A percentile compares a stretch with the other conserved stretches of the same genome.
These are phyloP conservation scores for Domatiomyces globalis DNA, from an alignment of 2,329 filamentous ascomycete species.

Conservation along the genomic window DNA sequence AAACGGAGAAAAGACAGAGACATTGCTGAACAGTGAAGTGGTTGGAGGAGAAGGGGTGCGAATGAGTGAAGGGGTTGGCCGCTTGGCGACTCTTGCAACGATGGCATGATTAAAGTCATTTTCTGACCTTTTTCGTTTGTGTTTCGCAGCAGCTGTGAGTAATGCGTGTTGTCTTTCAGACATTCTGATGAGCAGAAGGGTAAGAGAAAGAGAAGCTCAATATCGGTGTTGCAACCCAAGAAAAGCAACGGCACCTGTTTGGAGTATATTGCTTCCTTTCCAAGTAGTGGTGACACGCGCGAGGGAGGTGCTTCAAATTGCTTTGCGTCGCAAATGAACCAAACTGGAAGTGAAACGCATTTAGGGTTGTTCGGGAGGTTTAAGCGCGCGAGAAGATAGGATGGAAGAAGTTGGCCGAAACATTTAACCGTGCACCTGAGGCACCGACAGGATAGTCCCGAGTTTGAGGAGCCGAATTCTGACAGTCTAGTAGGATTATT, in stretches of 20 bases:
- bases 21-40: neutral
- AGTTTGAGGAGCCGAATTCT: slow-evolving; percentile 3
- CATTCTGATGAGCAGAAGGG: neutral
- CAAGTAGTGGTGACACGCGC: too few relatives aligned
- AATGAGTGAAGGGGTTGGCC: neutral
- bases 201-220: neutral
- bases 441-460: neutral
- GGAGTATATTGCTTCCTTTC: too few relatives aligned
- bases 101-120: neutral
- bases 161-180: neutral
- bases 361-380: neutral
- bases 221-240: neutral
- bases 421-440: neutral
- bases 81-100: neutral
- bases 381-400: neutral
- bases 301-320: too few relatives aligned
- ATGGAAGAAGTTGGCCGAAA: neutral
- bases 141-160: neutral
- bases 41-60: neutral
- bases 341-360: neutral
- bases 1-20: neutral
- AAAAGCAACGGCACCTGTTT: neutral
- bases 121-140: neutral
- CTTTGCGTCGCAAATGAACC: neutral
- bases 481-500: slow-evolving; percentile 1